Percentiles rank a stretch among this genome's conserved stretches.
phyloP scores from a whole-genome alignment of 768 basidiomycete species.

The Stropharia rugosoannulata region DNA sequence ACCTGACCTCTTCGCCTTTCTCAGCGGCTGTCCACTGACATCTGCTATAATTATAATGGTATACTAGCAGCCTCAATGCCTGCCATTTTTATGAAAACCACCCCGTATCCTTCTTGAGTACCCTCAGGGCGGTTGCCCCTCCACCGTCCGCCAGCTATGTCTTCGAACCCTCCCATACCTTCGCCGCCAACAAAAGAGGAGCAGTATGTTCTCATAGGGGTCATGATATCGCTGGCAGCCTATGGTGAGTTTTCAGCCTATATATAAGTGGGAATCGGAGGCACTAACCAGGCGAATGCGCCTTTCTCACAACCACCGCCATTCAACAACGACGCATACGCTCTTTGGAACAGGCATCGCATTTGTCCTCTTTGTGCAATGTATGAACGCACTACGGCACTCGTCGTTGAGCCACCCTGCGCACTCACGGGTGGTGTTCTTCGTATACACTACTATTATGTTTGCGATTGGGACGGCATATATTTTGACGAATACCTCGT shows the following conservation, averaged over 20 bases:
- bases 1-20: no score
- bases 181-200: not conserved
- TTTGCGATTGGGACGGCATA: conserved; percentile 10
- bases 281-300: not conserved
- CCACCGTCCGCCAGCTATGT: not conserved
- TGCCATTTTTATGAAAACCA: not conserved
- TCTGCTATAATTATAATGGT: no score
- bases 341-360: not conserved
- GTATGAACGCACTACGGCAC: not conserved
- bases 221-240: conserved; percentile 5
- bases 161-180: not conserved
- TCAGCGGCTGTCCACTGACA: no score
- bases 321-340: not conserved
- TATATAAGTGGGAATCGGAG: not conserved
- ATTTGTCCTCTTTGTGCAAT: conserved; percentile 6
- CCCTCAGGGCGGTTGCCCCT: not conserved
- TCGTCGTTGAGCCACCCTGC: not conserved
- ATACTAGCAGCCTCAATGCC: no score
- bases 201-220: conserved; percentile 6
- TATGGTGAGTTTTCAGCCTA: conserved; percentile 2
- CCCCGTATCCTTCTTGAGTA: not conserved
- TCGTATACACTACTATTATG: conserved; percentile 5
- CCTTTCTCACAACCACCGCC: not conserved
- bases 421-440: not conserved
- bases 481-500: conserved; percentile 8